These are phyloP conservation scores for Rhododendron molle DNA, from an alignment of 148 eudicot genomes.

Conservation along the genomic window DNA sequence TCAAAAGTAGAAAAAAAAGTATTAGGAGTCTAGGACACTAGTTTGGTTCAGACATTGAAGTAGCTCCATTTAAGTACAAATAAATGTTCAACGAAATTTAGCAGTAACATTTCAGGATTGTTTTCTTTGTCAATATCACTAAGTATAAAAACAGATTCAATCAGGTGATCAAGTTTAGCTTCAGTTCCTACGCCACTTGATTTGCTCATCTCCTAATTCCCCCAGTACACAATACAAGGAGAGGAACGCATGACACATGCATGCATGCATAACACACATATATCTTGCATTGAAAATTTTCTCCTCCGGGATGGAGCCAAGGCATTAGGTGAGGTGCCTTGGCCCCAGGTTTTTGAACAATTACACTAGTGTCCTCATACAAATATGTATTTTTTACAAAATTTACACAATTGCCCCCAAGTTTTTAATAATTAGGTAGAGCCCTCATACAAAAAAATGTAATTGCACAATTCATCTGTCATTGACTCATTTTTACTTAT, in stretches of 20 bases:
- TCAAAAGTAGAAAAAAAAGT: neutral
- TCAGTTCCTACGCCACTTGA: neutral
- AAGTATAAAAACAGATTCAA: neutral
- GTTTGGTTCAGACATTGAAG: neutral
- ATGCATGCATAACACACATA: neutral
- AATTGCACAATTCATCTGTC: no score
- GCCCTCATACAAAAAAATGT: no score
- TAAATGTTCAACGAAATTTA: neutral
- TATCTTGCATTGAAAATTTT: neutral
- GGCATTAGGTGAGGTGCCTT: no score
- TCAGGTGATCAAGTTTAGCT: neutral
- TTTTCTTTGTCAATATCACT: neutral
- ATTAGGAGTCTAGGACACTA: neutral
- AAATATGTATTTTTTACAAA: no score
- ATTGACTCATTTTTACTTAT: no score
- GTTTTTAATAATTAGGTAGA: no score
- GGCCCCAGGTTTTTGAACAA: no score
- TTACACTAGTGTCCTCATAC: no score
- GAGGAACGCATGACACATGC: neutral
- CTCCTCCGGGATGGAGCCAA: no score
- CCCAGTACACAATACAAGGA: neutral
- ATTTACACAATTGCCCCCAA: no score
- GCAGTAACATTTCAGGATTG: neutral
- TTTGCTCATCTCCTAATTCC: neutral
- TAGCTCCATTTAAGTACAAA: neutral